Evolutionary conservation across 257 asterid genomes (phyloP).

Genomic region (Jacaranda mimosifolia): DNA sequence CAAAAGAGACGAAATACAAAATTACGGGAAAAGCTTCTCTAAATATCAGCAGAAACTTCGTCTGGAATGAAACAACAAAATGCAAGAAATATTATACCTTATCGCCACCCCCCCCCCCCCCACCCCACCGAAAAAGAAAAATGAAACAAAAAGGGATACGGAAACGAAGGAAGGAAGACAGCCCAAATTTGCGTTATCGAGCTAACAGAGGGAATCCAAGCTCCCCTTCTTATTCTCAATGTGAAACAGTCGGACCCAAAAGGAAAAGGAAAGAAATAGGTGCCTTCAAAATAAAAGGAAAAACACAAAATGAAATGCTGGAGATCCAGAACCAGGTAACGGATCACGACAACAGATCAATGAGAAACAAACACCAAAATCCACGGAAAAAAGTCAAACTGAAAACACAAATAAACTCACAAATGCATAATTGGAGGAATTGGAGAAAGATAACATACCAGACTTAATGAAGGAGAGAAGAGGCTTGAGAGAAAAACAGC

Average conservation of each 20-base stretch:
- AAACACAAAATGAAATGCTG: slow-evolving; percentile 1
- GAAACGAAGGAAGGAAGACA: background rate
- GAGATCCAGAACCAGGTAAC: slow-evolving; percentile 15
- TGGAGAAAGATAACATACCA: slow-evolving; percentile 14
- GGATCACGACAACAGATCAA: slow-evolving; percentile 20
- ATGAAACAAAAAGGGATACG: background rate
- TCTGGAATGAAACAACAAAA: background rate
- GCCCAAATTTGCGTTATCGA: background rate
- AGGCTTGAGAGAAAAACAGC: slow-evolving; percentile 8
- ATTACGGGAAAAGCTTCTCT: background rate
- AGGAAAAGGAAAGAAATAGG: background rate
- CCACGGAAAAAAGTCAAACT: background rate
- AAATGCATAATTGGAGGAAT: background rate
- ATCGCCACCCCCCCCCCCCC: background rate
- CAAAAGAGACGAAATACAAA: background rate
- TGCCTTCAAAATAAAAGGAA: background rate
- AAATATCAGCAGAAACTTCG: background rate
- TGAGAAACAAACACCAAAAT: background rate
- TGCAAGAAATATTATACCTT: background rate
- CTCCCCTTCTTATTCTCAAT: background rate
- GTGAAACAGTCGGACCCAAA: background rate
- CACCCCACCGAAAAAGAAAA: background rate
- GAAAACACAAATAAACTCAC: background rate
- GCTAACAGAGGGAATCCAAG: background rate
- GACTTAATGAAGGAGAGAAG: background rate